Evolutionary conservation across 805 yeast genomes (phyloP).

Genomic region (Brettanomyces nanus): DNA sequence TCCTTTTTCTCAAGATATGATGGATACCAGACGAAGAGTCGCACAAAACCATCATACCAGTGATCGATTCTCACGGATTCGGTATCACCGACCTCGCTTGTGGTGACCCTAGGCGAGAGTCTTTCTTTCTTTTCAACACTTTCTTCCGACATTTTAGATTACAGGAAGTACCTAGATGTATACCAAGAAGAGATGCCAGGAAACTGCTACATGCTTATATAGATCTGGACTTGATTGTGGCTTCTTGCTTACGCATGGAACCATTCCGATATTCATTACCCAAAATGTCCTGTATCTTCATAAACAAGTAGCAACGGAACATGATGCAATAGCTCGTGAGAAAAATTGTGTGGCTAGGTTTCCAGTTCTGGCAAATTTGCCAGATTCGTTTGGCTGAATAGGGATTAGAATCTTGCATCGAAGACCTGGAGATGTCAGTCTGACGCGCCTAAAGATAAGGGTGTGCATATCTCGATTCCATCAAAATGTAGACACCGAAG

Average conservation of each 20-base stretch:
- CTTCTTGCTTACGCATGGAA: not conserved
- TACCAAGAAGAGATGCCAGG: not conserved
- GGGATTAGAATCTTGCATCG: too few relatives aligned
- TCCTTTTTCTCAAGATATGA: slow-evolving; percentile 29
- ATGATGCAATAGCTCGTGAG: not conserved
- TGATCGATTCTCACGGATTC: slow-evolving; percentile 26
- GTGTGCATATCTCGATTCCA: not conserved
- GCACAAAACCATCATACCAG: slow-evolving; percentile 53
- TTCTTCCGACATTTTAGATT: not conserved
- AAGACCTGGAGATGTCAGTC: too few relatives aligned
- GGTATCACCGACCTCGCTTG: slow-evolving; percentile 24
- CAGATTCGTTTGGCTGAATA: too few relatives aligned
- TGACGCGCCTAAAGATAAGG: too few relatives aligned
- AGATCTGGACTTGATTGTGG: not conserved
- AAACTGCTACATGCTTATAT: not conserved
- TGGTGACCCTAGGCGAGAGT: not conserved
- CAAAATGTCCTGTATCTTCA: too few relatives aligned
- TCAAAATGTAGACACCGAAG: too few relatives aligned
- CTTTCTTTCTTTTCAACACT: not conserved
- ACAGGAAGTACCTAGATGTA: not conserved
- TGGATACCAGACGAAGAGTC: slow-evolving; percentile 39
- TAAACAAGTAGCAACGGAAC: too few relatives aligned
- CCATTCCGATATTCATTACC: too few relatives aligned
- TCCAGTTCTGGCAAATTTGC: too few relatives aligned
- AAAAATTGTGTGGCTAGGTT: too few relatives aligned